Evolutionary conservation across 371 early-diverging fungal species (phyloP), one percentile per base, ranked within the genome.

Genomic region (Mucor racemosus): DNA sequence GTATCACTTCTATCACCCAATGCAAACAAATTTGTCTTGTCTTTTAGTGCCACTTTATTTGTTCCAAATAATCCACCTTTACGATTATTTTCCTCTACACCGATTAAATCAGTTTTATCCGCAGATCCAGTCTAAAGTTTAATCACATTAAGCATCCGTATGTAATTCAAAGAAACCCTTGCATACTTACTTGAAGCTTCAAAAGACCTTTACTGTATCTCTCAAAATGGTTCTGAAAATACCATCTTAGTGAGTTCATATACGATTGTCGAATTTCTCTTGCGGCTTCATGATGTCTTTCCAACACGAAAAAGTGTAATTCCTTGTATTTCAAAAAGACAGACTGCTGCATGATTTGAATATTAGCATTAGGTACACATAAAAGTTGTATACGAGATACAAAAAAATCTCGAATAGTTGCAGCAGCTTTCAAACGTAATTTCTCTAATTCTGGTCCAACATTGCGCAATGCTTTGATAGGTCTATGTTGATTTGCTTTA

Each of bases 371-470:
- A 11, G 95, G 93, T 35, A 91, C 85, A 56, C 92, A 87, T 56
- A 98, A 81, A 0, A 90, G 85, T 60, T 94, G 91, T 65, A 96
- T 92, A 65, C 91, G 89, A 35, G 88, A 86, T 14, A 96, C 75
- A 60, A 97, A 84, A 62, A 94, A 97, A 53, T 94, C 92, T 10
- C 95, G 90, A 53, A 95, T 91, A 66, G 91, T 92, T 19, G 90
- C 87, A 3, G 92, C 85, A 5, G 96, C 92, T 78, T 89, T 92
- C 38, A 94, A 71, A 3, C 94, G 84, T 60, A 97, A 69, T 33
- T 93, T 84, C 60, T 97, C 97, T 40, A 97, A 71, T 74, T 95
- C 96, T 0, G 98, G 97, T 0, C 90, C 93, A 17, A 94, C 90
- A 67, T 96, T 94, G 59, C 90, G 88, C 44, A 93, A 67, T 0